Conservation (phyloP, 1,139 yeast genomes). For the Hanseniaspora gamundiae region DNA sequence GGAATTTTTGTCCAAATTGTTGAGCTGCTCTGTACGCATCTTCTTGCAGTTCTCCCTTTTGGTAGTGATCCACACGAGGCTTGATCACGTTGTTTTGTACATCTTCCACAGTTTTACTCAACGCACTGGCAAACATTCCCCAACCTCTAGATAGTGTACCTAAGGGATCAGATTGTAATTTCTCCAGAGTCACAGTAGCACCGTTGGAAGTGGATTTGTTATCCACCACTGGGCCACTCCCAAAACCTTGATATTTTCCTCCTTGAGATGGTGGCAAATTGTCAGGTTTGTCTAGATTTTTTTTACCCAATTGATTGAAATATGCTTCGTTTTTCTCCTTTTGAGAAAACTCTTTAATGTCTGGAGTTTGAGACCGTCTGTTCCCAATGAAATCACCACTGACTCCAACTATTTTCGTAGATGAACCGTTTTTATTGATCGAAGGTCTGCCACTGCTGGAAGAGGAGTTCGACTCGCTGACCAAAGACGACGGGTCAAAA, state of each 20-base stretch:
- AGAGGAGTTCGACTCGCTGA: slow-evolving; percentile 2
- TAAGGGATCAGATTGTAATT: slow-evolving; percentile 73
- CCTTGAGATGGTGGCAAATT: slow-evolving; percentile 88
- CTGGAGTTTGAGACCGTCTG: slow-evolving; percentile 31
- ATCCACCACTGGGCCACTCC: slow-evolving; percentile 45
- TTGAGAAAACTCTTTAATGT: slow-evolving; percentile 23
- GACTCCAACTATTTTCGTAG: slow-evolving; percentile 15
- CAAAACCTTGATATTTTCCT: slow-evolving; percentile 86
- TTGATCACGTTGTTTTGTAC: slow-evolving; percentile 81
- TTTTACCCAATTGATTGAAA: slow-evolving; percentile 66
- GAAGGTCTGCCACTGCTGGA: slow-evolving; percentile 6
- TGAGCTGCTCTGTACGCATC: slow-evolving; percentile 88
- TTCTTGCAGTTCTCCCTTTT: slow-evolving; percentile 63
- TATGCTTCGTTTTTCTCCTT: slow-evolving; percentile 65
- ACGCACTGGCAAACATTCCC: slow-evolving; percentile 80
- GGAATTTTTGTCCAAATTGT: slow-evolving; percentile 90
- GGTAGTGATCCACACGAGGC: slow-evolving; percentile 74
- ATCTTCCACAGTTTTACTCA: slow-evolving; percentile 70
- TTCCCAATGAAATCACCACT: slow-evolving; percentile 5
- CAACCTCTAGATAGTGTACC: slow-evolving; percentile 87
- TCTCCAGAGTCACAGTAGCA: slow-evolving; percentile 54
- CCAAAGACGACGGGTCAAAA: slow-evolving; percentile 19
- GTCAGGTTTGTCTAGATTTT: slow-evolving; percentile 63
- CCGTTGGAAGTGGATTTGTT: slow-evolving; percentile 25
- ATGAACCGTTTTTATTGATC: slow-evolving; percentile 11